Evolutionary conservation across 768 basidiomycete species (phyloP).

Genomic region (Sporobolomyces phaffii): DNA sequence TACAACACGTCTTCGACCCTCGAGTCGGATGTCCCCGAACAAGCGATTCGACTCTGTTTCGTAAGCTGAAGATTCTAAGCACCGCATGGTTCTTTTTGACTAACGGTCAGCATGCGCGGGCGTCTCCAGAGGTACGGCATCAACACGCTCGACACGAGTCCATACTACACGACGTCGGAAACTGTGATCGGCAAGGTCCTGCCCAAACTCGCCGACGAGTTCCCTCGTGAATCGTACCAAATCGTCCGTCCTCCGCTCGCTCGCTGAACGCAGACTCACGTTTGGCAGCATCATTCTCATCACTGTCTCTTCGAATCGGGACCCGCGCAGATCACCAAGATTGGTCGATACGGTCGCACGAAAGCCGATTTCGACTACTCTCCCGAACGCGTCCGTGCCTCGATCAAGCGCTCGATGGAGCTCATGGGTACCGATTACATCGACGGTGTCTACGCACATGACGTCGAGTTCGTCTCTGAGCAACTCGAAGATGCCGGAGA

Average conservation of each 20-base stretch:
- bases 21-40: conserved; percentile 15
- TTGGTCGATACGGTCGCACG: conserved; percentile 63
- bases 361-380: conserved; percentile 65
- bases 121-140: conserved; percentile 63
- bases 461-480: conserved; percentile 56
- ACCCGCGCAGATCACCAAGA: conserved; percentile 61
- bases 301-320: neutral
- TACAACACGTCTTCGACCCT: conserved; percentile 34
- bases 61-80: too few species aligned
- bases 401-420: conserved; percentile 59
- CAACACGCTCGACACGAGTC: conserved; percentile 71
- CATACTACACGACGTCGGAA: conserved; percentile 72
- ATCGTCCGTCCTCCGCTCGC: conserved; percentile 43
- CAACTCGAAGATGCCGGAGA: conserved; percentile 24
- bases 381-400: conserved; percentile 53
- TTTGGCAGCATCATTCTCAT: too few species aligned
- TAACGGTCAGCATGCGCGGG: too few species aligned
- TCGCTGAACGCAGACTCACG: neutral
- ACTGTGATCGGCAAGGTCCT: conserved; percentile 65
- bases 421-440: conserved; percentile 70
- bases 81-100: too few species aligned
- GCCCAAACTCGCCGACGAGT: conserved; percentile 57
- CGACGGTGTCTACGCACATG: conserved; percentile 73
- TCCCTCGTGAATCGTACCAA: conserved; percentile 70
- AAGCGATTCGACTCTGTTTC: conserved; percentile 29